Evolutionary conservation across 768 basidiomycete species (phyloP), one percentile per base, ranked within the genome.

Genomic region (Collybia sp.): DNA sequence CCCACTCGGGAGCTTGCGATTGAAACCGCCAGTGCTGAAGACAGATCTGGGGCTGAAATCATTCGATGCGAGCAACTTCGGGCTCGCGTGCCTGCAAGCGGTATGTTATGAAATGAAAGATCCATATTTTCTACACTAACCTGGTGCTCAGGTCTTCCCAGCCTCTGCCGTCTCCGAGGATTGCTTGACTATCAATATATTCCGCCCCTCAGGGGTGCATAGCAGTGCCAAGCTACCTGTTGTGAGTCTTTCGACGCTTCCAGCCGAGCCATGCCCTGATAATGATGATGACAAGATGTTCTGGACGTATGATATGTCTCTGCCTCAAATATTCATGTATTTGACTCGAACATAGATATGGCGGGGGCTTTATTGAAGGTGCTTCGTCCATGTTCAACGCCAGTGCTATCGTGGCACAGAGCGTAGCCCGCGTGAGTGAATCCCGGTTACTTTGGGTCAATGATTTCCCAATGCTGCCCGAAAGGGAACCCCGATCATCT

Each of bases 161-260:
- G 53, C 6, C 59, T 57, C 12, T 52, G 57, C 37, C 55, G 48
- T 36, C n/a, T 42, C 45, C 38, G 80, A 83, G 56, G 80, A 83
- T 49, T 83, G 79, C 54, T 60, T 83, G 42, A 79, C 77, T 17
- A 63, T 82, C 42, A 82, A 82, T 52, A 62, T 84, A 4, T 78
- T 75, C 45, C 64, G 77, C 16, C 80, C 82, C 0, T 63, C 70
- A 0, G 68, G 69, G 10, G 43, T 62, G 9, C 36, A 36, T 3
- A 4, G 53, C 1, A 53, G 55, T 43, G 60, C 63, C 2, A 59
- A 58, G 33, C 56, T 75, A 5, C 72, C 73, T 11, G 64, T 75
- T 38, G 70, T 72, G 46, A 52, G 13, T 37, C 25, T 8, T 25
- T 25, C 25, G 25, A 25, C 25, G 25, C 25, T 4, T 25, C 8